phyloP scores from a whole-genome alignment of 345 rosid genomes.

The Bruguiera sexangula region DNA sequence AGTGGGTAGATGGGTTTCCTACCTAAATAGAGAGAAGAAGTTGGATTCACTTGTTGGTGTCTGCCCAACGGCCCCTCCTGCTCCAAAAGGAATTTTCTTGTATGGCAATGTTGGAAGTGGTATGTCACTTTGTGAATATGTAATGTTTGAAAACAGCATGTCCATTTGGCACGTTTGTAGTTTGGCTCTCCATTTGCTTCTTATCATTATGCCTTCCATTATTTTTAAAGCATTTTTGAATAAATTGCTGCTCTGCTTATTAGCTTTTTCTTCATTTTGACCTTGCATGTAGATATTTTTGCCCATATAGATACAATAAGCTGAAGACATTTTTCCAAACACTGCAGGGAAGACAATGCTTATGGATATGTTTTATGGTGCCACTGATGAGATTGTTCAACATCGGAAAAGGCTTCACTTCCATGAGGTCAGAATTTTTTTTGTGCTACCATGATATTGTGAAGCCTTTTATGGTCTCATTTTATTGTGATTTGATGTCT shows the following conservation, averaged over 20 bases:
- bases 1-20: slow-evolving; percentile 96
- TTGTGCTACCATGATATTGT: slow-evolving; percentile 12
- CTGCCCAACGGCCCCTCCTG: slow-evolving; percentile 66
- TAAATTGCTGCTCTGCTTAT: slow-evolving; percentile 4
- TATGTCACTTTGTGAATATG: slow-evolving; percentile 27
- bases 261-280: slow-evolving; percentile 4
- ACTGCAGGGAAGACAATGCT: slow-evolving; percentile 93
- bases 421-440: slow-evolving; percentile 60
- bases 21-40: slow-evolving; percentile 82
- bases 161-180: background rate
- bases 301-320: slow-evolving; percentile 1
- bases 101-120: slow-evolving; percentile 95
- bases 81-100: slow-evolving; percentile 88
- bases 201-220: slow-evolving; percentile 1
- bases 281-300: background rate
- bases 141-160: slow-evolving; percentile 4
- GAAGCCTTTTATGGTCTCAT: background rate
- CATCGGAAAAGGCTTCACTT: slow-evolving; percentile 76
- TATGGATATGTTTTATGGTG: slow-evolving; percentile 92
- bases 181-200: background rate
- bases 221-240: background rate
- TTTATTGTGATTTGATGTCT: background rate
- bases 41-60: slow-evolving; percentile 70
- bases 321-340: slow-evolving; percentile 6
- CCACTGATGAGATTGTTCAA: slow-evolving; percentile 60